Evolutionary conservation across 1,284 basidiomycete genomes (phyloP).

Genomic region (Trametes versicolor): DNA sequence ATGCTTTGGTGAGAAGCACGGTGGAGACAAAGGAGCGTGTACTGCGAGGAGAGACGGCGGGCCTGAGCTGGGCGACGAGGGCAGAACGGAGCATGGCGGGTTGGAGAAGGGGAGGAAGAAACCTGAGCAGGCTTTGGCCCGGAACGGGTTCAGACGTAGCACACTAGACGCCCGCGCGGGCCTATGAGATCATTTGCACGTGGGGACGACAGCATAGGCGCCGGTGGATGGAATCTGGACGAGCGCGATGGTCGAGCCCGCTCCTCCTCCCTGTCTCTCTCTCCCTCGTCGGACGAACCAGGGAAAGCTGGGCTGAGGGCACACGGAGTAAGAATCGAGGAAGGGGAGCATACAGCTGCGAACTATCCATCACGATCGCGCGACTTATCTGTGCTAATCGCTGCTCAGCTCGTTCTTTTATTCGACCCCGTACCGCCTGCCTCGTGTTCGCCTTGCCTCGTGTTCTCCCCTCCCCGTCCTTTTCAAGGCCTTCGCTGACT

Average conservation of each 20-base stretch:
- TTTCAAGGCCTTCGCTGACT: constrained; percentile 36
- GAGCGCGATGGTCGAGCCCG: too few relatives aligned
- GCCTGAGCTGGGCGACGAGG: constrained; percentile 39
- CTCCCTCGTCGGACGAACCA: neutral
- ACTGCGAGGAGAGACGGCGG: constrained; percentile 28
- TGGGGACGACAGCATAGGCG: neutral
- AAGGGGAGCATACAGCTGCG: constrained; percentile 25
- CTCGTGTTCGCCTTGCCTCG: constrained; percentile 42
- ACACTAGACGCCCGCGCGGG: constrained; percentile 16
- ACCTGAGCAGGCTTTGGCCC: constrained; percentile 3
- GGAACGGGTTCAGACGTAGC: constrained; percentile 22
- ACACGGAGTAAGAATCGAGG: constrained; percentile 4
- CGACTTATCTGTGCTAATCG: constrained; percentile 30
- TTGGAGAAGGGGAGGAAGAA: constrained; percentile 15
- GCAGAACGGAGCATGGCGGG: constrained; percentile 50
- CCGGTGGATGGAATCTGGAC: neutral
- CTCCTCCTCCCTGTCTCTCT: too few relatives aligned
- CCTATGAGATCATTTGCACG: constrained; percentile 29
- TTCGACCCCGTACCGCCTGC: constrained; percentile 23
- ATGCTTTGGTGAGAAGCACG: constrained; percentile 70
- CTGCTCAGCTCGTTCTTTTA: constrained; percentile 18
- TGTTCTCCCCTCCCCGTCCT: constrained; percentile 37
- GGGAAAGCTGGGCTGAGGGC: constrained; percentile 26
- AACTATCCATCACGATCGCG: constrained; percentile 35
- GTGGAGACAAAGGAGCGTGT: constrained; percentile 65